A percentile compares a stretch with the other conserved stretches of the same genome.
phyloP scores from a whole-genome alignment of 768 basidiomycete species.

The Guyanaporus albipodus region DNA sequence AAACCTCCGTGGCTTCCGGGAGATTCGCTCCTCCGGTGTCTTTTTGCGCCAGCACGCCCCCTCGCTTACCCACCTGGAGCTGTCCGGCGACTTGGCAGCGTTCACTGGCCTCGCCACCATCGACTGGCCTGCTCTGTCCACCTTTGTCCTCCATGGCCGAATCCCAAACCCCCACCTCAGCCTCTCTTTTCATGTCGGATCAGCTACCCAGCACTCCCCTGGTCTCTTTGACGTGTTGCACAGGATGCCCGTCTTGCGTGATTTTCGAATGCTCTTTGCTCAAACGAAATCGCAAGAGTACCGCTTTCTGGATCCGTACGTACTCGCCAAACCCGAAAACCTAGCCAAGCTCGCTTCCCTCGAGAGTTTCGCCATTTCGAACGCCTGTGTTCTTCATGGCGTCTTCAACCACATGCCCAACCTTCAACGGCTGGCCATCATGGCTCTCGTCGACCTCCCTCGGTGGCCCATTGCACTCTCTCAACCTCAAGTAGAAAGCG shows the following conservation, averaged over 20 bases:
- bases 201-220: not conserved
- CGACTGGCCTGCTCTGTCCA: slow-evolving; percentile 29
- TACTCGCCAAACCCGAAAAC: slow-evolving; percentile 18
- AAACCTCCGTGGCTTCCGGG: slow-evolving; percentile 27
- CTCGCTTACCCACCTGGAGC: slow-evolving; percentile 28
- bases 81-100: slow-evolving; percentile 29
- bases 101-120: slow-evolving; percentile 27
- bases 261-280: slow-evolving; percentile 32
- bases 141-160: slow-evolving; percentile 31
- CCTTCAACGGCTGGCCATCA: slow-evolving; percentile 28
- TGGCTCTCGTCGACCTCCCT: slow-evolving; percentile 33
- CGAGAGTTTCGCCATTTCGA: slow-evolving; percentile 34
- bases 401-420: slow-evolving; percentile 29
- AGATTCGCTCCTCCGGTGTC: slow-evolving; percentile 27
- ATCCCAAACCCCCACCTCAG: slow-evolving; percentile 16
- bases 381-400: slow-evolving; percentile 30
- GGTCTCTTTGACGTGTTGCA: slow-evolving; percentile 28
- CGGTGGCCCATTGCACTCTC: slow-evolving; percentile 35
- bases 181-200: slow-evolving; percentile 15
- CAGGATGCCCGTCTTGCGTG: slow-evolving; percentile 29
- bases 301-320: slow-evolving; percentile 23
- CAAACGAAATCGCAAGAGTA: slow-evolving; percentile 26
- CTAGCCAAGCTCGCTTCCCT: slow-evolving; percentile 31
- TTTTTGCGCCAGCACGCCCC: slow-evolving; percentile 31
- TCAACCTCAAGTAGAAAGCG: slow-evolving; percentile 30